A percentile compares a stretch with the other conserved stretches of the same genome.
These are phyloP conservation scores for Yamadazyma paraphyllophila DNA, from an alignment of 805 yeast species.

Conservation along the genomic window DNA sequence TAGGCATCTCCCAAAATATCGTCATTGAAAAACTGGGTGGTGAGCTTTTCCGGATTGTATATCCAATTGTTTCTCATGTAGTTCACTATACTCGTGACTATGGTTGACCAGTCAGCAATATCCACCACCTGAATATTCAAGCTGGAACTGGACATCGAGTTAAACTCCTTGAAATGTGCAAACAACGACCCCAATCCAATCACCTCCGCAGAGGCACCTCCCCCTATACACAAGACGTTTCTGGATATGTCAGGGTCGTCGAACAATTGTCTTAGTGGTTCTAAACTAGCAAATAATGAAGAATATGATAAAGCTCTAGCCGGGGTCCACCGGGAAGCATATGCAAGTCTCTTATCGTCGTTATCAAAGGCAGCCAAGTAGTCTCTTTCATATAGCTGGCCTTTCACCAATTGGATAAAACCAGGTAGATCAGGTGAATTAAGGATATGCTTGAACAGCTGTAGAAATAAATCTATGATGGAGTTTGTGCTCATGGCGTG, in stretches of 20 bases:
- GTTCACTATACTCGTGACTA: conserved; percentile 44
- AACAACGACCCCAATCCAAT: conserved; percentile 62
- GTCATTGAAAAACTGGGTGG: conserved; percentile 25
- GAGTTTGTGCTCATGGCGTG: conserved; percentile 32
- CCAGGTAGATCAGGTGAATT: conserved; percentile 34
- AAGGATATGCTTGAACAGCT: conserved; percentile 30
- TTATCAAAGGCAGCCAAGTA: conserved; percentile 66
- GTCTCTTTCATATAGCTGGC: conserved; percentile 66
- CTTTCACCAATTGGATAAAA: conserved; percentile 67
- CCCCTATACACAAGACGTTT: conserved; percentile 68
- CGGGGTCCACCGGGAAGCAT: conserved; percentile 84
- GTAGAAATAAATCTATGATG: conserved; percentile 36
- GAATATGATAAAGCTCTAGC: conserved; percentile 74
- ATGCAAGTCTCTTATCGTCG: conserved; percentile 67
- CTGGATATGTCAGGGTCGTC: conserved; percentile 28
- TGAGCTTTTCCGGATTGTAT: conserved; percentile 29
- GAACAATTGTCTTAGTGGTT: conserved; percentile 38
- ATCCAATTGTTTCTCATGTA: conserved; percentile 56
- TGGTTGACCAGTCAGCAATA: conserved; percentile 72
- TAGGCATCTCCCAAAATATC: conserved; percentile 28
- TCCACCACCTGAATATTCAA: conserved; percentile 61
- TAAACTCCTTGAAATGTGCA: conserved; percentile 35
- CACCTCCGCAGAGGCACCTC: conserved; percentile 87
- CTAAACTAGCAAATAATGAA: conserved; percentile 57
- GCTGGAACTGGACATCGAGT: conserved; percentile 29